Evolutionary conservation across 768 basidiomycete species (phyloP).

Genomic region (Panus rudis): DNA sequence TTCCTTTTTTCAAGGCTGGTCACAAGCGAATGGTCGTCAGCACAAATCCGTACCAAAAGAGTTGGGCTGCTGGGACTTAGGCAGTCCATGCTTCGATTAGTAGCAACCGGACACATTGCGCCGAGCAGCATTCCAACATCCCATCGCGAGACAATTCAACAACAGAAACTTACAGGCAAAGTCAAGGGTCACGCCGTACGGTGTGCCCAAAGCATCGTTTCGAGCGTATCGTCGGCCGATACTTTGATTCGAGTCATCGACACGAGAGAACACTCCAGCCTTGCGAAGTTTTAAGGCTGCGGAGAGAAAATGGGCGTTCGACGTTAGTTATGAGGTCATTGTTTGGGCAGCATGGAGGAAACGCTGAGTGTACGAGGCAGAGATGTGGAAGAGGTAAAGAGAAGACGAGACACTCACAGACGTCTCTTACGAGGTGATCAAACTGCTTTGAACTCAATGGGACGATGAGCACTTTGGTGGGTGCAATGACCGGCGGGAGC

Average conservation of each 20-base stretch:
- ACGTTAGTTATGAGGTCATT: conserved; percentile 2
- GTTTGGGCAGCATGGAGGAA: not conserved
- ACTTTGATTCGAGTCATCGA: conserved; percentile 91
- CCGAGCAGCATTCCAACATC: no score
- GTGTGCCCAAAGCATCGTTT: conserved; percentile 98
- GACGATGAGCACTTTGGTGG: conserved; percentile 95
- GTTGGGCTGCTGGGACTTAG: no score
- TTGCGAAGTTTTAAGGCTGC: conserved; percentile 81
- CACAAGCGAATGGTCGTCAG: conserved; percentile 5
- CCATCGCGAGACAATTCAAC: no score
- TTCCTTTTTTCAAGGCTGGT: conserved; percentile 81
- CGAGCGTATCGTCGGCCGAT: conserved; percentile 97
- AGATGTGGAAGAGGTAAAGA: conserved; percentile 4
- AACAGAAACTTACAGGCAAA: conserved; percentile 68
- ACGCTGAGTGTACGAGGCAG: conserved; percentile 5
- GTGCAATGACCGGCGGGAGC: conserved; percentile 82
- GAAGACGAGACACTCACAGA: conserved; percentile 59
- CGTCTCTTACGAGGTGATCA: conserved; percentile 74
- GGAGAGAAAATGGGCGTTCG: conserved; percentile 15
- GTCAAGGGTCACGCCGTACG: conserved; percentile 93
- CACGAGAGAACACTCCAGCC: conserved; percentile 85
- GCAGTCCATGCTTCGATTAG: no score
- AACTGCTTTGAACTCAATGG: conserved; percentile 87
- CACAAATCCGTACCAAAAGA: no score
- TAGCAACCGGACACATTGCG: no score